Percentiles rank a stretch among this genome's conserved stretches.
phyloP scores from a whole-genome alignment of 2,329 filamentous ascomycete species.

The Venturiaceae sp. region DNA sequence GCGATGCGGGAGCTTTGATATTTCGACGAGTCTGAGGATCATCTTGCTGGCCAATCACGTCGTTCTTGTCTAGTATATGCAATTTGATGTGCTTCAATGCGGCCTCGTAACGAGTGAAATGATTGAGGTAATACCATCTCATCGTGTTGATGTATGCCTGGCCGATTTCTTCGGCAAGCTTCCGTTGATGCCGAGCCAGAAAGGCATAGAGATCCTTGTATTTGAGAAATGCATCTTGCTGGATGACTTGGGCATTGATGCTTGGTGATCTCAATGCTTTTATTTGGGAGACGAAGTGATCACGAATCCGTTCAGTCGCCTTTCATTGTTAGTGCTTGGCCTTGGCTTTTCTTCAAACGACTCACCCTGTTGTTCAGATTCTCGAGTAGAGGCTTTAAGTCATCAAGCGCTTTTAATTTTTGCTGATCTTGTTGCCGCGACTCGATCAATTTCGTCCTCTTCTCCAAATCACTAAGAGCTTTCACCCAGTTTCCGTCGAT shows the following conservation, averaged over 20 bases:
- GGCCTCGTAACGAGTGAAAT: conserved; percentile 80
- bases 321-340: background rate
- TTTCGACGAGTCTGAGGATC: conserved; percentile 55
- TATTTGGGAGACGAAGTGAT: conserved; percentile 90
- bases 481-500: conserved; percentile 87
- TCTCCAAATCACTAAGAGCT: conserved; percentile 74
- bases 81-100: conserved; percentile 78
- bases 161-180: conserved; percentile 81
- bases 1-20: conserved; percentile 33
- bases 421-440: conserved; percentile 53
- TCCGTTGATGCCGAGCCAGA: conserved; percentile 68
- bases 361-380: conserved; percentile 71
- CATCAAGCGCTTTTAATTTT: conserved; percentile 65
- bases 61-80: conserved; percentile 71
- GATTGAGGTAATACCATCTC: conserved; percentile 93
- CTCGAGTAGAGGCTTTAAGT: conserved; percentile 75
- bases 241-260: conserved; percentile 94
- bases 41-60: conserved; percentile 67
- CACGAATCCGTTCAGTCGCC: conserved; percentile 85
- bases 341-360: background rate
- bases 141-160: conserved; percentile 97
- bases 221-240: conserved; percentile 81
- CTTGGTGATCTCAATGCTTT: conserved; percentile 89
- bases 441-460: conserved; percentile 62
- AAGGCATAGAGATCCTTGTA: conserved; percentile 87